Base-by-base conservation (phyloP, 2,329 filamentous ascomycete genomes). In the Aspergillus luchuensis region DNA sequence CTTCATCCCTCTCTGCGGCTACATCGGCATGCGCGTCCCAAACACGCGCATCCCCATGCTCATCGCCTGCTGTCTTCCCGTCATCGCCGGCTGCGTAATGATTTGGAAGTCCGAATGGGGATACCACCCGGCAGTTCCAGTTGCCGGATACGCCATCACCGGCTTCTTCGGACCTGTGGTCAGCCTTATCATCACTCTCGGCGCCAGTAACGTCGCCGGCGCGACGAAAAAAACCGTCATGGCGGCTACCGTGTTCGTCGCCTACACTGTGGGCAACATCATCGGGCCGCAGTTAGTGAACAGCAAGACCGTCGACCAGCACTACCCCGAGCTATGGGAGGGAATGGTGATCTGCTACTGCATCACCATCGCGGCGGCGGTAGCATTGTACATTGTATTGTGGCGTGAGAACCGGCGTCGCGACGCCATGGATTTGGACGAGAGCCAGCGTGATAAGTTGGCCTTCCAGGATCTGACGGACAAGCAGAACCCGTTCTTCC, bases 201-300 rank as follows among this genome's bases (percentile, higher is more conserved):
- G 83, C 0, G 85, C 85, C 80, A 84, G 85, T 10, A 92, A 92
- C 65, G 88, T 92, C 0, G 89, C 89, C 0, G 90, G 90, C 0
- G 84, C 89, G 23, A 92, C 89, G 0, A 92, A 92, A 78, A 92
- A 92, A 80, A 89, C 87, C 64, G 87, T 89, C 68, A 91, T 90
- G 82, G 88, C 89, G 0, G 87, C 87, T 0, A 87, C 87, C 0
- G 88, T 91, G 1, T 92, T 92, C 63, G 88, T 91, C 0, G 89
- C 88, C 0, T 92, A 92, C 69, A 90, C 88, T 58, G 86, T 92
- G 6, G 85, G 89, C 1, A 92, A 92, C 67, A 92, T 92, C 54
- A 86, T 92, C 23, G 89, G 89, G 0, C 90, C 90, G 3, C 88
- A 90, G 74, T 79, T 92, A 41, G 84, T 92, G 43, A 85, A 85